These are phyloP conservation scores for Garcia nutans DNA, from an alignment of 345 rosid genomes.

Conservation along the genomic window DNA sequence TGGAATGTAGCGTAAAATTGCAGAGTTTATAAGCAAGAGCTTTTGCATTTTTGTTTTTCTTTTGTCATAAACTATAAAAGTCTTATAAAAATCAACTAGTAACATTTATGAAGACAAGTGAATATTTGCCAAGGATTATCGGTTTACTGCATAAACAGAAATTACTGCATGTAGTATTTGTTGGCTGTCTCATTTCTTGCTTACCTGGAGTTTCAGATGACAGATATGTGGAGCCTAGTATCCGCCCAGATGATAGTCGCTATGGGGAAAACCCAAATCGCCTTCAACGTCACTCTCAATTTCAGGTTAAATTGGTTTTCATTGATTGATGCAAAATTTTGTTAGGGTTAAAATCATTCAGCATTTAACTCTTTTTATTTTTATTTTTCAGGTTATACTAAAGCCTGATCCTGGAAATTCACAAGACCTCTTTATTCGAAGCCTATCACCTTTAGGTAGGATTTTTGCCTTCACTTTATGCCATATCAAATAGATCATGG, in stretches of 20 bases:
- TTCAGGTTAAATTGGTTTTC: slow-evolving; percentile 54
- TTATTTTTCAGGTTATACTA: slow-evolving; percentile 64
- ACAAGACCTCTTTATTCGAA: slow-evolving; percentile 83
- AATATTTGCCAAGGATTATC: background rate
- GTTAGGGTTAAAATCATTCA: too few relatives aligned
- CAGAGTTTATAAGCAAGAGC: slow-evolving; percentile 6
- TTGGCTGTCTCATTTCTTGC: background rate
- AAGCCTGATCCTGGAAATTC: slow-evolving; percentile 99
- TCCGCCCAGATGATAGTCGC: slow-evolving; percentile 95
- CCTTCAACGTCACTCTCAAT: slow-evolving; percentile 96
- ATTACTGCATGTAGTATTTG: background rate
- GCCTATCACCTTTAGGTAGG: slow-evolving; percentile 89
- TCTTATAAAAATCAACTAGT: background rate
- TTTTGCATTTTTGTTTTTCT: background rate
- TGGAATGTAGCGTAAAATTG: slow-evolving; percentile 91
- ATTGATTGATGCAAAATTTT: background rate
- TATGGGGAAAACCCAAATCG: slow-evolving; percentile 96
- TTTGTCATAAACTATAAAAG: background rate
- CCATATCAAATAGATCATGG: background rate
- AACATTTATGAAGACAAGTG: background rate
- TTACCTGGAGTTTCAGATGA: slow-evolving; percentile 18
- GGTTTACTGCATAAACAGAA: background rate
- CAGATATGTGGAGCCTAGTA: slow-evolving; percentile 90
- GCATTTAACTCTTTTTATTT: slow-evolving; percentile 1
- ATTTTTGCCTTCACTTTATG: background rate